phyloP scores from a whole-genome alignment of 1,284 basidiomycete species.

The Stygiomarasmius scandens region DNA sequence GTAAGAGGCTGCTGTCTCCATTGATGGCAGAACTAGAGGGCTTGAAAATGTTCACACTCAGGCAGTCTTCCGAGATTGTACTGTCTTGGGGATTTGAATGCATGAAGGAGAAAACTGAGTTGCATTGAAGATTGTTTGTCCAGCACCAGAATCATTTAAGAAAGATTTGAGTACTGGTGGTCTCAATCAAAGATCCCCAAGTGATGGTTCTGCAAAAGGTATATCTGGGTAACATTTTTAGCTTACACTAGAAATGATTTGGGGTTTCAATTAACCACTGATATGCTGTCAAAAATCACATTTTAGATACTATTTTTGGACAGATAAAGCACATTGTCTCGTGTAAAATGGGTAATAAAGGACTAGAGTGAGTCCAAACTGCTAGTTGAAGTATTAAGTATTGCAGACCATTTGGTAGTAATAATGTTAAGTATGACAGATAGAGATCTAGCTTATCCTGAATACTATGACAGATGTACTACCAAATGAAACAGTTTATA shows the following conservation, averaged over 20 bases:
- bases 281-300: too few species aligned
- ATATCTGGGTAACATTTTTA: conserved; percentile 28
- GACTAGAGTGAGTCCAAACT: too few species aligned
- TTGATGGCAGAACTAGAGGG: neutral
- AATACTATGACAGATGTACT: too few species aligned
- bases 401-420: too few species aligned
- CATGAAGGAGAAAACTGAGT: conserved; percentile 4
- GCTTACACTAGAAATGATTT: neutral
- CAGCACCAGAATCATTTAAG: neutral
- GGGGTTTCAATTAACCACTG: neutral
- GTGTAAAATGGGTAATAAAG: too few species aligned
- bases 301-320: too few species aligned
- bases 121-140: conserved; percentile 26
- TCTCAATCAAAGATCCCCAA: conserved; percentile 35
- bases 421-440: too few species aligned
- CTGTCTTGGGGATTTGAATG: conserved; percentile 3
- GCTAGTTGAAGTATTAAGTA: too few species aligned
- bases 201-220: conserved; percentile 39
- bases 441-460: too few species aligned
- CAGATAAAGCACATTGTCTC: too few species aligned
- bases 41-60: conserved; percentile 2
- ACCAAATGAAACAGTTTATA: too few species aligned
- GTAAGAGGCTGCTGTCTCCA: conserved; percentile 17
- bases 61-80: conserved; percentile 5
- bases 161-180: conserved; percentile 21